Evolutionary conservation across 768 basidiomycete genomes (phyloP), one percentile per base, ranked within the genome.

Genomic region (Mycena leptocephala): DNA sequence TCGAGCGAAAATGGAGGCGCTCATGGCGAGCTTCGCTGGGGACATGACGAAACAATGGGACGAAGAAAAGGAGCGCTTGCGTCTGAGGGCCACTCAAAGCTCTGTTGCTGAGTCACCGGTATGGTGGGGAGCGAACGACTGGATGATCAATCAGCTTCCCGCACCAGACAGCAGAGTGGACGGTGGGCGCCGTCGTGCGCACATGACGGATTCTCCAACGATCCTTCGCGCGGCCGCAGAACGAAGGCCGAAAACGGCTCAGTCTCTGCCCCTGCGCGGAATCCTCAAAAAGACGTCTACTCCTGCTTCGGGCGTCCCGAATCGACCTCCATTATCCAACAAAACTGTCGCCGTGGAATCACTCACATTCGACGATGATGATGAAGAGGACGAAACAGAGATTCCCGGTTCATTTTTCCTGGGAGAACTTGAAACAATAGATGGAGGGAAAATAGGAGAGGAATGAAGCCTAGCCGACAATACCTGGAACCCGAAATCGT

Each of bases 1-100:
- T 53, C 65, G 51, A 10, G 32, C 28, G 22, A 72, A 73, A 53
- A 78, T 78, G 77, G 62, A 78, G 43, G 32, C 9, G 5, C 51
- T 75, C 22, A 69, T 72, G 73, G 55, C 16, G 56, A 48, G 2
- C 18, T 61, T 53, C 32, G 46, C 74, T 28, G 39, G 67, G 28
- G 53, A 75, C 0, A 75, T 78, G 67, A 32, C 46, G 6, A 16
- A 28, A 4, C 20, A 48, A 13, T 72, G 75, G 75, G 58, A n/a
- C 30, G 51, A 72, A 35, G 46, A 41, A 55, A 72, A 24, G 16
- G 65, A 68, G 30, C 70, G 58, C 26, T 9, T 58, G 62, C 75
- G 55, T 28, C 11, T 18, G 26, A 22, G 10, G 10, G 26, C 39
- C 48, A 28, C 41, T 58, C 73, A 61, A 32, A 51, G 37, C 33